A percentile compares a stretch with the other conserved stretches of the same genome.
These are phyloP conservation scores for Bruguiera parviflora DNA, from an alignment of 345 rosid genomes.

Conservation along the genomic window DNA sequence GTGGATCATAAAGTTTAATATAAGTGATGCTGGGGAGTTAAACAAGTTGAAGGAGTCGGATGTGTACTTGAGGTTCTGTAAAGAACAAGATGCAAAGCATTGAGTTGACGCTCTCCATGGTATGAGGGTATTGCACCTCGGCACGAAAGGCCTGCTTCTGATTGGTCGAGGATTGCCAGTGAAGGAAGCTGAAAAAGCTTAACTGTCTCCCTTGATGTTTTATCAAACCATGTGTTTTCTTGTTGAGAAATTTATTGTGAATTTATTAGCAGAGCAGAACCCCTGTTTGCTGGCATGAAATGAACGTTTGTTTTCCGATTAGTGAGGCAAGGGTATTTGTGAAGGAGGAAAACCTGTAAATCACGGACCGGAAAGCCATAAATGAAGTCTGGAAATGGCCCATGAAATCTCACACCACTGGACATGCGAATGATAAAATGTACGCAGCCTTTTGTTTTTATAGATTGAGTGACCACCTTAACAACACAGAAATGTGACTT, in stretches of 20 bases:
- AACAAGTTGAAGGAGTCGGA: constrained; percentile 73
- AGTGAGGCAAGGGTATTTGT: too few species aligned
- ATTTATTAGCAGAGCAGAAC: neutral
- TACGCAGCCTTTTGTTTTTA: too few species aligned
- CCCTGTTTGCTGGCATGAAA: too few species aligned
- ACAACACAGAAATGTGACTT: too few species aligned
- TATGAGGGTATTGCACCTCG: too few species aligned
- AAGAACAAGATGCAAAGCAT: constrained; percentile 83
- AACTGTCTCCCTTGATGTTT: neutral
- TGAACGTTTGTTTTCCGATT: too few species aligned
- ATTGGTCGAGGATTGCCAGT: neutral
- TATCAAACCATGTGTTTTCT: constrained; percentile 7
- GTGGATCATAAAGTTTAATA: constrained; percentile 82
- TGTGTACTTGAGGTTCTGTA: constrained; percentile 76
- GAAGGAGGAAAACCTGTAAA: too few species aligned
- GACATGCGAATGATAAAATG: neutral
- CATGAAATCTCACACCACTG: too few species aligned
- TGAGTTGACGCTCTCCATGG: constrained; percentile 28
- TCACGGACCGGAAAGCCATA: too few species aligned
- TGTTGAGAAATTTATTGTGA: neutral
- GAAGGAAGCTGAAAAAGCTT: neutral
- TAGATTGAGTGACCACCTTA: too few species aligned
- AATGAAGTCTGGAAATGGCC: too few species aligned
- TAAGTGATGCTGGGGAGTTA: constrained; percentile 50
- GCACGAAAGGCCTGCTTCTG: neutral